Evolutionary conservation across 805 yeast species (phyloP).

Genomic region (Kazachstania martiniae): DNA sequence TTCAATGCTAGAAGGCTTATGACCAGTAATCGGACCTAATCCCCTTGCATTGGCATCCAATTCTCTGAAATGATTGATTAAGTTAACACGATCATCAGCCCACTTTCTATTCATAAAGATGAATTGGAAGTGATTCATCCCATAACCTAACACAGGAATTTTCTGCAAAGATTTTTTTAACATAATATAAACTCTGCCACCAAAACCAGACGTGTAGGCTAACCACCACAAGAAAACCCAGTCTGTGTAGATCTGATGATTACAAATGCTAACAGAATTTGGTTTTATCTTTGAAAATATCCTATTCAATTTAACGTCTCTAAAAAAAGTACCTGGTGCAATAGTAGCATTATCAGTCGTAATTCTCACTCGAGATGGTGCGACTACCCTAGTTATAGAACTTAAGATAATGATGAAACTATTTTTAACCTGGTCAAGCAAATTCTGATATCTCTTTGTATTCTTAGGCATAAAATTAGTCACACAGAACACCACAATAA

Average conservation of each 20-base stretch:
- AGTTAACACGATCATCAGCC: slow-evolving; percentile 56
- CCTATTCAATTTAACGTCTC: slow-evolving; percentile 13
- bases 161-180: slow-evolving; percentile 62
- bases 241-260: slow-evolving; percentile 90
- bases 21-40: slow-evolving; percentile 39
- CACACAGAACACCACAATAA: slow-evolving; percentile 36
- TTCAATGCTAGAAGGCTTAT: slow-evolving; percentile 15
- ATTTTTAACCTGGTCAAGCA: slow-evolving; percentile 44
- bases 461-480: slow-evolving; percentile 12
- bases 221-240: slow-evolving; percentile 91
- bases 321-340: slow-evolving; percentile 27
- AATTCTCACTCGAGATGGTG: slow-evolving; percentile 43
- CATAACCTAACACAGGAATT: slow-evolving; percentile 74
- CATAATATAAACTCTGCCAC: slow-evolving; percentile 59
- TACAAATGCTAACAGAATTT: slow-evolving; percentile 61
- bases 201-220: slow-evolving; percentile 53
- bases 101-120: slow-evolving; percentile 78
- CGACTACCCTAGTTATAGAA: slow-evolving; percentile 37
- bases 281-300: slow-evolving; percentile 31
- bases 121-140: slow-evolving; percentile 71
- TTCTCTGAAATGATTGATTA: slow-evolving; percentile 43
- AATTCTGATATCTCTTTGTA: slow-evolving; percentile 29
- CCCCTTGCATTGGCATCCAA: slow-evolving; percentile 56
- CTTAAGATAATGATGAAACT: slow-evolving; percentile 47
- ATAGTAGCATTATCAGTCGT: slow-evolving; percentile 35